Conservation (phyloP, 371 early-diverging fungal species). For the Mortierella sp. region DNA sequence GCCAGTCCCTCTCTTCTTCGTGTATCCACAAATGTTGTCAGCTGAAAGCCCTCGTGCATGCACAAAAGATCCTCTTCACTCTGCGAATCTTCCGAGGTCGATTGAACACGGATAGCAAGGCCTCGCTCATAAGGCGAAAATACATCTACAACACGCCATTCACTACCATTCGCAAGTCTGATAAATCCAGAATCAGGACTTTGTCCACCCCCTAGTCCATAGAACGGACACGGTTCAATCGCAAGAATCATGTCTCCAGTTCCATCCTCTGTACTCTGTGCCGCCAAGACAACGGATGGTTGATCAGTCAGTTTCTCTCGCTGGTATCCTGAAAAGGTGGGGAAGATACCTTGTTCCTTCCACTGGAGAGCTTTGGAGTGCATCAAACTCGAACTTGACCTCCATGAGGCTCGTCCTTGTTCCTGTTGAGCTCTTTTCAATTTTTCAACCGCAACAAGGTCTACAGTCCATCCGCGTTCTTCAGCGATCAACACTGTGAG, state of each 20-base stretch:
- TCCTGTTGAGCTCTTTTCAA: constrained; percentile 67
- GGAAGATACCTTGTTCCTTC: constrained; percentile 58
- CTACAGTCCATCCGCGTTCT: constrained; percentile 79
- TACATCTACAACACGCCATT: constrained; percentile 66
- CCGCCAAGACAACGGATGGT: constrained; percentile 62
- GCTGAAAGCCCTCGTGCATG: constrained; percentile 55
- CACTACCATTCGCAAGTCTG: constrained; percentile 60
- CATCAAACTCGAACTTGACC: constrained; percentile 38
- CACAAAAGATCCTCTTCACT: constrained; percentile 59
- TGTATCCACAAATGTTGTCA: constrained; percentile 64
- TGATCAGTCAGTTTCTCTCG: constrained; percentile 61
- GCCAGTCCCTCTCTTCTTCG: constrained; percentile 70
- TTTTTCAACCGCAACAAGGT: constrained; percentile 69
- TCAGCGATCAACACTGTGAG: constrained; percentile 76
- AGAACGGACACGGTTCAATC: constrained; percentile 82
- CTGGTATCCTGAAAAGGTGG: constrained; percentile 72
- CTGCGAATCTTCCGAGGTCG: constrained; percentile 21
- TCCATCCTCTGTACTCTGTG: constrained; percentile 60
- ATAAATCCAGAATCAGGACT: constrained; percentile 72
- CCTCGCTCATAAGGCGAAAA: constrained; percentile 69
- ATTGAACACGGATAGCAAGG: constrained; percentile 44
- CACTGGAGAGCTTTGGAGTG: constrained; percentile 28
- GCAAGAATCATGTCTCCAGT: constrained; percentile 61
- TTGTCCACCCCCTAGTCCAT: constrained; percentile 84
- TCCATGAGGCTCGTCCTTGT: constrained; percentile 72